phyloP scores from a whole-genome alignment of 2,329 filamentous ascomycete species.

The Calonectria crousiana region DNA sequence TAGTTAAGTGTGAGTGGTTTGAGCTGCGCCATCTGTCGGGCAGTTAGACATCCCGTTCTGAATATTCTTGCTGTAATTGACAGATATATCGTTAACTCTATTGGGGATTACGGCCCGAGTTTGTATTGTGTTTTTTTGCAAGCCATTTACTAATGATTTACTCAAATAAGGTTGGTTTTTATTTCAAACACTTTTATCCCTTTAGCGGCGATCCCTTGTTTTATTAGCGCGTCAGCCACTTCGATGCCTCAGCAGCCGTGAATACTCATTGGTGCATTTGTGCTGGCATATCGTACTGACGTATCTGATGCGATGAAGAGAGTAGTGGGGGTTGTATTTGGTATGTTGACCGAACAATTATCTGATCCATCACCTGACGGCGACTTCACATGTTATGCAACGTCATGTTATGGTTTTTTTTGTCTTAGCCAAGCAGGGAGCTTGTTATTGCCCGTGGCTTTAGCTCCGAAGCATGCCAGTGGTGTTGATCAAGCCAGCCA shows the following conservation, averaged over 20 bases:
- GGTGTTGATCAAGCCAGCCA: slow-evolving; percentile 7
- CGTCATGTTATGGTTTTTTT: background rate
- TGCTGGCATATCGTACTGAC: background rate
- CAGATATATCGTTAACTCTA: background rate
- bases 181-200: background rate
- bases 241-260: background rate
- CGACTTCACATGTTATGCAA: background rate
- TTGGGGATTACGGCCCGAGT: background rate
- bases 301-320: background rate
- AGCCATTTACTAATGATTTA: background rate
- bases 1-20: background rate
- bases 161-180: background rate
- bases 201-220: background rate
- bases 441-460: background rate
- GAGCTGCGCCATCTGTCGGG: background rate
- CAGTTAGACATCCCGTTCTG: background rate
- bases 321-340: background rate
- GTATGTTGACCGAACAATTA: background rate
- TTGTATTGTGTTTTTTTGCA: background rate
- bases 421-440: background rate
- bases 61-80: background rate
- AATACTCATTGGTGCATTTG: background rate
- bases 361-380: background rate
- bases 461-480: background rate
- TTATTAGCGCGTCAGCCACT: background rate